Percentiles rank a stretch among this genome's conserved stretches.
Conservation (phyloP, 371 early-diverging fungal species). For the Funneliformis caledonium region DNA sequence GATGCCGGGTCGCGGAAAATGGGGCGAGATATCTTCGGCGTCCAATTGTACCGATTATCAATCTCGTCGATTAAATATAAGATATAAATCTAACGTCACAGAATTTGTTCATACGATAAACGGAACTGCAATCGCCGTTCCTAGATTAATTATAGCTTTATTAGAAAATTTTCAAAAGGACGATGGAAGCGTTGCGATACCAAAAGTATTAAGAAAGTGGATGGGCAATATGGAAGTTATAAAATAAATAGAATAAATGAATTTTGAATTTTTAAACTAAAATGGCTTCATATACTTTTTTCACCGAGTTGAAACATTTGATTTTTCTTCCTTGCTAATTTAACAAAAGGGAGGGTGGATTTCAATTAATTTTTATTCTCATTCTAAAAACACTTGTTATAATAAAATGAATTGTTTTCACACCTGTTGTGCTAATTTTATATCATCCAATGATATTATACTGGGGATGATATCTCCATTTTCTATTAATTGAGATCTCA, state of each 20-base stretch:
- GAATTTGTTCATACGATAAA: conserved; percentile 91
- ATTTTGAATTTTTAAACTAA: conserved; percentile 5
- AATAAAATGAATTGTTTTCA: background rate
- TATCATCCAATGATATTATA: conserved; percentile 12
- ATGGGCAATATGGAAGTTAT: conserved; percentile 55
- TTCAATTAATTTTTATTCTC: background rate
- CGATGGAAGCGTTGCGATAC: conserved; percentile 72
- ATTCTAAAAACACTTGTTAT: no score
- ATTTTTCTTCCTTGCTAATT: conserved; percentile 34
- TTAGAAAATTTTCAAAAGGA: conserved; percentile 80
- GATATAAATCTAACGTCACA: conserved; percentile 53
- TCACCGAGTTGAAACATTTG: conserved; percentile 38
- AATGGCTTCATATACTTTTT: conserved; percentile 31
- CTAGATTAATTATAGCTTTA: conserved; percentile 85
- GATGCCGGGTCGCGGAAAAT: conserved; percentile 87
- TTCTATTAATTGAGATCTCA: conserved; percentile 18
- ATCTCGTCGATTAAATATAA: conserved; percentile 73
- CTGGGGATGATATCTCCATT: background rate
- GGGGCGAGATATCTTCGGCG: conserved; percentile 92
- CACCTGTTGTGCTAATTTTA: conserved; percentile 36
- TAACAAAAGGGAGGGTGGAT: background rate
- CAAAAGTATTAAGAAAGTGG: conserved; percentile 74
- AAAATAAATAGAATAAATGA: background rate
- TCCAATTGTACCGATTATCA: conserved; percentile 93
- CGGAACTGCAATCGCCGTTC: conserved; percentile 94